Base-by-base conservation (phyloP, 352 stramenopile species). In the Globisporangium spinosum region DNA sequence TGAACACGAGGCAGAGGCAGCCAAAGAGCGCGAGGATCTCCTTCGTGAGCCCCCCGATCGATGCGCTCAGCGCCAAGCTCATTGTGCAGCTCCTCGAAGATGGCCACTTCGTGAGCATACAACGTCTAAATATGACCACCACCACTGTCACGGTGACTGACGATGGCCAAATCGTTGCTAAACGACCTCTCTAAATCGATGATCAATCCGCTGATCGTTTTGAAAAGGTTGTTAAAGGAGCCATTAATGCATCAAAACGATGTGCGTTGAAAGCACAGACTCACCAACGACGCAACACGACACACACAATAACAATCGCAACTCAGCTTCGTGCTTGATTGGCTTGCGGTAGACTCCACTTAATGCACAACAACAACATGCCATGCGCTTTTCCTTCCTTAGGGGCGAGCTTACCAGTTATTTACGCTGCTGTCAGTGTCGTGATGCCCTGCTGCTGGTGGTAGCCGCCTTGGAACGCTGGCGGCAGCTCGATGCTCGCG, bases 391-490 rank as follows among this genome's bases (percentile, higher is more conserved):
- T 67, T 62, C 49, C 9, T 49, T 51, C 25, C 32, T 55, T 45
- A 10, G 38, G 38, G 43, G 43, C 43, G 17, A 51, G 17, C 17
- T 40, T 49, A 38, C 12, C 35, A 13, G 12, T 55, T 29, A 51
- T 23, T 25, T 67, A 63, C 29, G n/a, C 58, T 70, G n/a, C 34
- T 32, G 23, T 51, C 34, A 65, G 22, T 13, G 54, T 63, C 64
- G 34, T 55, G n/a, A 79, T 54, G 15, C 72, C 77, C 59, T 91
- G 81, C 62, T 93, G 83, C 62, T 93, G 83, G 74, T 96, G 88
- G 67, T 96, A 96, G 34, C 88, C 88, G 47, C 87, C 88, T 62
- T 86, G 78, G 78, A 93, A 96, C 62, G 89, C 92, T 35, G 89
- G 89, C 22, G 89, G 89, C 47, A 93, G 72, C 47, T 93, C 87